These are phyloP conservation scores for Pythium utonaiense DNA, from an alignment of 352 stramenopile genomes.

Conservation along the genomic window DNA sequence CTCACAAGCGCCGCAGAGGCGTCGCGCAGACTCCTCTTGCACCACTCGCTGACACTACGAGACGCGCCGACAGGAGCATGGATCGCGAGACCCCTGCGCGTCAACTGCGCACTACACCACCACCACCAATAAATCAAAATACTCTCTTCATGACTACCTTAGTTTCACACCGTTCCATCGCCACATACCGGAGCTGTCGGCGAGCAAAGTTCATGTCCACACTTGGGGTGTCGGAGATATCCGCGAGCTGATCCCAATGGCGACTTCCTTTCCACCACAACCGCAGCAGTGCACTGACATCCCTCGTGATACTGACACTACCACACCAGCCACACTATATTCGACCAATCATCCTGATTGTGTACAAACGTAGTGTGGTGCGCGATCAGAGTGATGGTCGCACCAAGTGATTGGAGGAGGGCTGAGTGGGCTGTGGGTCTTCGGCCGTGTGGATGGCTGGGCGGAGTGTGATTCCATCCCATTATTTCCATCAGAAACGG, in stretches of 20 bases:
- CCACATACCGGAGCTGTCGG: slow-evolving; percentile 15
- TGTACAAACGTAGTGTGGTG: neutral
- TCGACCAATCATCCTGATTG: neutral
- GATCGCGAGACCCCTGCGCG: slow-evolving; percentile 5
- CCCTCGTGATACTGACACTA: neutral
- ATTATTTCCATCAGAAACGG: slow-evolving; percentile 88
- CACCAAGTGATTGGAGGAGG: slow-evolving; percentile 76
- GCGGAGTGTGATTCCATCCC: slow-evolving; percentile 35
- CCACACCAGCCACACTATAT: slow-evolving; percentile 4
- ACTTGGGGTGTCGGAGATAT: neutral
- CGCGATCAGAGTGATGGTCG: slow-evolving; percentile 37
- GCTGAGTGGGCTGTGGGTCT: slow-evolving; percentile 26
- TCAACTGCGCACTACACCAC: neutral
- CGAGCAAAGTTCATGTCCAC: slow-evolving; percentile 6
- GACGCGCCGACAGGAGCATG: neutral
- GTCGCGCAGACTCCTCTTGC: slow-evolving; percentile 49
- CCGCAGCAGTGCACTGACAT: neutral
- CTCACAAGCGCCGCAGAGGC: slow-evolving; percentile 43
- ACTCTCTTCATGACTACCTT: neutral
- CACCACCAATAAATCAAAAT: slow-evolving; percentile 2
- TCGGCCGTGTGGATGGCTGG: slow-evolving; percentile 11
- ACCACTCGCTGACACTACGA: slow-evolving; percentile 55
- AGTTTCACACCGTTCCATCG: neutral
- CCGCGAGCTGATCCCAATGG: neutral
- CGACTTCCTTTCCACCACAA: slow-evolving; percentile 20